phyloP scores from a whole-genome alignment of 139 green algal species.

The Monoraphidium neglectum region DNA sequence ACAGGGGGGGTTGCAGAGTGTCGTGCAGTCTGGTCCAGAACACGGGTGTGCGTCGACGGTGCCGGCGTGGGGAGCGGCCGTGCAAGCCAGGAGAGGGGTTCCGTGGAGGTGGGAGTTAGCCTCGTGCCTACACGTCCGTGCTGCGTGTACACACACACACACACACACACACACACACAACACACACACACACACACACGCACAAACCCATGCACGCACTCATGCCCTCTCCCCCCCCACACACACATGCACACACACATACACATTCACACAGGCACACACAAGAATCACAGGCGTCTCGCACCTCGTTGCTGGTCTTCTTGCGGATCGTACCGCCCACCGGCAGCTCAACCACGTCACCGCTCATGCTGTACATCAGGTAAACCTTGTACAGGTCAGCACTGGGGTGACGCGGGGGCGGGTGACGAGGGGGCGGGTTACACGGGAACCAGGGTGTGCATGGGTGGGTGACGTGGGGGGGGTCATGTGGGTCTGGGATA shows the following conservation, averaged over 20 bases:
- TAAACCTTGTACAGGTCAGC: conserved; percentile 95
- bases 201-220: not conserved
- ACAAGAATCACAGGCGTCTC: not conserved
- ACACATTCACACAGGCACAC: no score
- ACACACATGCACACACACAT: not conserved
- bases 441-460: not conserved
- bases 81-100: no score
- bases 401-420: not conserved
- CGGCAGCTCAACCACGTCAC: conserved; percentile 88
- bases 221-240: no score
- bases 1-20: not conserved
- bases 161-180: no score
- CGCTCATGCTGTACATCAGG: conserved; percentile 89
- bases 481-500: no score
- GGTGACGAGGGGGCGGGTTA: not conserved
- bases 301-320: conserved; percentile 55
- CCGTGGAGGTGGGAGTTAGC: no score
- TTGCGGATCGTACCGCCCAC: conserved; percentile 83
- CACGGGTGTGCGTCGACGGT: no score
- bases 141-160: no score
- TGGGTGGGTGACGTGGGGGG: not conserved
- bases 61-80: no score
- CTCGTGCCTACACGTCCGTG: no score
- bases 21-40: no score
- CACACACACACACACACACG: no score